Evolutionary conservation across 163 green algal species (phyloP), one percentile per base, ranked within the genome.

Genomic region (Trebouxia gelatinosa): DNA sequence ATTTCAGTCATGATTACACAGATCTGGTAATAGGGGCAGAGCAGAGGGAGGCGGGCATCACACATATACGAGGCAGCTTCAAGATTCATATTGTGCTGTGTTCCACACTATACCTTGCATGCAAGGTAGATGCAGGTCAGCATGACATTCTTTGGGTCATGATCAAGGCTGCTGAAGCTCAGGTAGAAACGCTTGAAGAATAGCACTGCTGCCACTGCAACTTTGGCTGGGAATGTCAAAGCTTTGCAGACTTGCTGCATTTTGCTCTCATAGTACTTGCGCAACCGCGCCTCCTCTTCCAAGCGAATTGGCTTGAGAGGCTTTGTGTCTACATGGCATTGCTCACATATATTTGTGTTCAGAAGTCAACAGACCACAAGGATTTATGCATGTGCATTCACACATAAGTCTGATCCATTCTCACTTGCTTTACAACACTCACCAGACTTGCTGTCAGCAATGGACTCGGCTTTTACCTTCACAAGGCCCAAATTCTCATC

Each of bases 181-280:
- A 93, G 78, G 84, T 93, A 96, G 65, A 93, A 91, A 35, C 92
- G 91, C 83, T 93, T 90, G 67, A 94, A 85, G 82, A 91, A 95
- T 5, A 83, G 11, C 13, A 94, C 31, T n/a, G 90, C 85, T 1
- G 90, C 86, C 48, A 83, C 82, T 75, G 86, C 80, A 16, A 90
- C 83, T 31, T 85, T 83, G 74, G 40, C 48, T 16, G 79, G 82
- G 40, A 87, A 80, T 26, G 64, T 59, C 28, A 85, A 77, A 7
- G 37, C 61, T 31, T 70, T 70, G 71, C 87, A 90, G 16, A 91
- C 82, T 11, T 77, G 71, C 66, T 88, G 85, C 34, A 92, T 78
- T 35, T 82, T 83, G 32, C 58, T 38, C 39, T 83, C 62, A 54
- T 89, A 93, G 74, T 85, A 93, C 29, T 81, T 82, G 38, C 90